Evolutionary conservation across 148 eudicot genomes (phyloP).

Genomic region (Rhododendron molle): DNA sequence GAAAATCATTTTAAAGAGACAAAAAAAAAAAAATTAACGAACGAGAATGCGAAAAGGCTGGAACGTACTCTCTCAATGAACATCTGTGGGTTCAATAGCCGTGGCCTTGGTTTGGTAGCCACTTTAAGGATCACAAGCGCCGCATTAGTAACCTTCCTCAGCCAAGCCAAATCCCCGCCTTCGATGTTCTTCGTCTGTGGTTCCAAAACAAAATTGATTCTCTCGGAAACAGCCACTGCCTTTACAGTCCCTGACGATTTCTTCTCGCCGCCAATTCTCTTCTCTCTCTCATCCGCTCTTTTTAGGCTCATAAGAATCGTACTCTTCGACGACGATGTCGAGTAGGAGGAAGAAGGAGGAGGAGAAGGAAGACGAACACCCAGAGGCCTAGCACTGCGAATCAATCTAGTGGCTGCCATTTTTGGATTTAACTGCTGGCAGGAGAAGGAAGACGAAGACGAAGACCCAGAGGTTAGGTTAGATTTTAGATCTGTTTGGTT

Average conservation of each 20-base stretch:
- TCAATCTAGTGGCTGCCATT: slow-evolving; percentile 22
- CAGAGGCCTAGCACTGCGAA: slow-evolving; percentile 1
- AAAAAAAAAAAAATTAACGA: neutral
- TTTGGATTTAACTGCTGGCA: neutral
- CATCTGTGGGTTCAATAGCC: slow-evolving; percentile 31
- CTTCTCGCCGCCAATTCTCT: slow-evolving; percentile 3
- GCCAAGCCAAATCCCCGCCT: slow-evolving; percentile 13
- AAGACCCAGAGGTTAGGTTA: neutral
- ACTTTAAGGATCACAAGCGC: slow-evolving; percentile 13
- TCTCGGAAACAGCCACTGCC: slow-evolving; percentile 15
- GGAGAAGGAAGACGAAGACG: neutral
- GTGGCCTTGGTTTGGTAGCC: slow-evolving; percentile 12
- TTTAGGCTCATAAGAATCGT: neutral
- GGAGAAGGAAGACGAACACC: slow-evolving; percentile 8
- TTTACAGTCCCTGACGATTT: slow-evolving; percentile 7
- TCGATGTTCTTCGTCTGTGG: neutral
- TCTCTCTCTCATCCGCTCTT: slow-evolving; percentile 5
- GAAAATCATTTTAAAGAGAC: no score
- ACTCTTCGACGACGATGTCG: neutral
- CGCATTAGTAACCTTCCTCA: slow-evolving; percentile 6
- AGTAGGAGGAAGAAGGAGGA: neutral
- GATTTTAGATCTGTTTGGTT: neutral
- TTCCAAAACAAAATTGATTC: neutral
- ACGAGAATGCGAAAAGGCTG: neutral
- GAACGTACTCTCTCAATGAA: slow-evolving; percentile 34